Conservation (phyloP, 805 yeast species). For the Saccharomycopsis microspora region DNA sequence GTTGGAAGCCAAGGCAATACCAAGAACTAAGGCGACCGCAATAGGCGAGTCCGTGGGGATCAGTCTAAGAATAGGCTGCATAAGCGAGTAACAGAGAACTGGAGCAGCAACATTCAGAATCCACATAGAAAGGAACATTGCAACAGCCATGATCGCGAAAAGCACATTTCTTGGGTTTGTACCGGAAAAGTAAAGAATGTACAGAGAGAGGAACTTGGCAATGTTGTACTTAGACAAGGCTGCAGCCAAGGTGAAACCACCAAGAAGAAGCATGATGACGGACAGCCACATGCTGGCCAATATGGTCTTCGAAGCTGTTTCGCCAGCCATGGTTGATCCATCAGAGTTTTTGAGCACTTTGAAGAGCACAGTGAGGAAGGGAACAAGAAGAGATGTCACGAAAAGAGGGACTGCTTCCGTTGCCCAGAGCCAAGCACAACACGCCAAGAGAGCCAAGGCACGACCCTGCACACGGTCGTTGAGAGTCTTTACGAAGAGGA, state of each 20-base stretch:
- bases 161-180: constrained; percentile 72
- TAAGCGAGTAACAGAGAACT: constrained; percentile 79
- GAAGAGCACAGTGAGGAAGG: constrained; percentile 65
- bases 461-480: constrained; percentile 48
- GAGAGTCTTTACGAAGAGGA: constrained; percentile 42
- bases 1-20: constrained; percentile 88
- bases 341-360: constrained; percentile 49
- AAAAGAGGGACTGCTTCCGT: constrained; percentile 90
- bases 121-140: constrained; percentile 87
- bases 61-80: constrained; percentile 82
- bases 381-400: constrained; percentile 81
- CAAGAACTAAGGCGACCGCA: constrained; percentile 76
- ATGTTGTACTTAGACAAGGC: constrained; percentile 86
- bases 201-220: constrained; percentile 78
- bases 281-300: constrained; percentile 92
- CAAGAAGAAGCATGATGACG: constrained; percentile 77
- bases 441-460: constrained; percentile 73
- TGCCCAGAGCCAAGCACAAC: constrained; percentile 89
- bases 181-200: constrained; percentile 74
- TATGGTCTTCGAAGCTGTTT: constrained; percentile 62
- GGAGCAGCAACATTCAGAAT: constrained; percentile 97
- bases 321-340: constrained; percentile 39
- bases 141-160: constrained; percentile 75
- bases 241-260: constrained; percentile 94
- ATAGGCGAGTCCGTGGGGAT: constrained; percentile 70